A percentile compares a stretch with the other conserved stretches of the same genome.
These are phyloP conservation scores for Ustilago shanxiensis DNA, from an alignment of 1,284 basidiomycete species.

Conservation along the genomic window DNA sequence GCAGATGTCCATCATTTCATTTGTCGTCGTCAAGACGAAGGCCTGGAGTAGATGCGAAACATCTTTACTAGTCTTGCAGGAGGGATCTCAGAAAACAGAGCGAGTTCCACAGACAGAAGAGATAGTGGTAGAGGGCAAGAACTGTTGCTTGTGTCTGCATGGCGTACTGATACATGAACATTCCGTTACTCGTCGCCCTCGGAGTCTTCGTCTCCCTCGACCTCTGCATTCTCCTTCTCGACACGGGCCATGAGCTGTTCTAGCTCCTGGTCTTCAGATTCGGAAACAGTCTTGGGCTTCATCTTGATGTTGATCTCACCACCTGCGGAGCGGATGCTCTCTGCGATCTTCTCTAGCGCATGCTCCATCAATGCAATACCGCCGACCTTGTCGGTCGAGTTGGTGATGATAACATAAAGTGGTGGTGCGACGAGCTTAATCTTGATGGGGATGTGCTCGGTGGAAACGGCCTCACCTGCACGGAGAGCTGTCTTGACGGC, in stretches of 20 bases:
- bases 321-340: slow-evolving; percentile 80
- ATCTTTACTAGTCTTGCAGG: no score
- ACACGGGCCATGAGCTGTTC: slow-evolving; percentile 69
- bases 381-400: slow-evolving; percentile 95
- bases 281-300: slow-evolving; percentile 75
- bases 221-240: slow-evolving; percentile 70
- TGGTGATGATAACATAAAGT: slow-evolving; percentile 93
- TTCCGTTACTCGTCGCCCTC: slow-evolving; percentile 46
- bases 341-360: slow-evolving; percentile 90
- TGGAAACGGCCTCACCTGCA: slow-evolving; percentile 88
- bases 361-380: slow-evolving; percentile 93
- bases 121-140: no score
- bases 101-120: no score
- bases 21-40: no score
- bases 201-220: slow-evolving; percentile 68
- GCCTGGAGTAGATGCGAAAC: no score
- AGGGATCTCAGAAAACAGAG: no score
- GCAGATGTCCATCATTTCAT: no score
- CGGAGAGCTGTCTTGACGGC: slow-evolving; percentile 93
- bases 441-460: slow-evolving; percentile 93
- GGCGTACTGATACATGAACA: slow-evolving; percentile 18
- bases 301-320: slow-evolving; percentile 94
- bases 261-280: slow-evolving; percentile 69
- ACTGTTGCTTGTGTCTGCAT: background rate
- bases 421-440: slow-evolving; percentile 97